These are phyloP conservation scores for Tulasnella sp. DNA, from an alignment of 768 basidiomycete species.

Conservation along the genomic window DNA sequence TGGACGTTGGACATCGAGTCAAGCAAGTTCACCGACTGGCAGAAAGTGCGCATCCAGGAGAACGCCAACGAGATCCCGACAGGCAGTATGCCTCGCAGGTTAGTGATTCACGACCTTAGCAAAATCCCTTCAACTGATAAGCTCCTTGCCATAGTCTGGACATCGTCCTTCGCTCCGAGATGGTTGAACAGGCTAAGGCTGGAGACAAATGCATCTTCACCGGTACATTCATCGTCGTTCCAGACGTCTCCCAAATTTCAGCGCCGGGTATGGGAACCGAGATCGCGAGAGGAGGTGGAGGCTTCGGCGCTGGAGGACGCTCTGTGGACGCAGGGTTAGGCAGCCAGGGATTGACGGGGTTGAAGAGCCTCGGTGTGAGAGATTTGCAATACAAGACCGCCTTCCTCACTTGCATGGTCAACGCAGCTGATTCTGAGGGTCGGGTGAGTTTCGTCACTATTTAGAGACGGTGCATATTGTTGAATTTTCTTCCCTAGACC, in stretches of 20 bases:
- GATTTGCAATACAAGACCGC: slow-evolving; percentile 99
- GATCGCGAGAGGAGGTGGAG: slow-evolving; percentile 77
- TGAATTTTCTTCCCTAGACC: slow-evolving; percentile 51
- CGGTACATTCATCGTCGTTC: slow-evolving; percentile 97
- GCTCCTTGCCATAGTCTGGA: slow-evolving; percentile 62
- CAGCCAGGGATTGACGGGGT: slow-evolving; percentile 79
- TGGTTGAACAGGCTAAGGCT: slow-evolving; percentile 98
- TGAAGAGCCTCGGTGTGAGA: slow-evolving; percentile 92
- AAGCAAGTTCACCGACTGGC: slow-evolving; percentile 98
- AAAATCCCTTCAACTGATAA: background rate
- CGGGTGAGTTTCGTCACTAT: slow-evolving; percentile 59
- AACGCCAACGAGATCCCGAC: slow-evolving; percentile 99
- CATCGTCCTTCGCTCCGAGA: slow-evolving; percentile 90
- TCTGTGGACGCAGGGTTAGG: slow-evolving; percentile 61
- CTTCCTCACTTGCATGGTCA: slow-evolving; percentile 97
- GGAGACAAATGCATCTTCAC: slow-evolving; percentile 99
- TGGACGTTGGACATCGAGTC: slow-evolving; percentile 97
- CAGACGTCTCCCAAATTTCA: slow-evolving; percentile 95
- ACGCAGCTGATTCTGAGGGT: slow-evolving; percentile 70
- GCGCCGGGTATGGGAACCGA: slow-evolving; percentile 93
- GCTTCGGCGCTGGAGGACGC: slow-evolving; percentile 62
- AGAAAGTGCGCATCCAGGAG: slow-evolving; percentile 98
- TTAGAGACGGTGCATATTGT: background rate
- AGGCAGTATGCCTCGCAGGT: slow-evolving; percentile 90
- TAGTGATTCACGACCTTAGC: slow-evolving; percentile 32